These are phyloP conservation scores for Protomyces inouyei DNA, from an alignment of 1,139 yeast species.

Conservation along the genomic window DNA sequence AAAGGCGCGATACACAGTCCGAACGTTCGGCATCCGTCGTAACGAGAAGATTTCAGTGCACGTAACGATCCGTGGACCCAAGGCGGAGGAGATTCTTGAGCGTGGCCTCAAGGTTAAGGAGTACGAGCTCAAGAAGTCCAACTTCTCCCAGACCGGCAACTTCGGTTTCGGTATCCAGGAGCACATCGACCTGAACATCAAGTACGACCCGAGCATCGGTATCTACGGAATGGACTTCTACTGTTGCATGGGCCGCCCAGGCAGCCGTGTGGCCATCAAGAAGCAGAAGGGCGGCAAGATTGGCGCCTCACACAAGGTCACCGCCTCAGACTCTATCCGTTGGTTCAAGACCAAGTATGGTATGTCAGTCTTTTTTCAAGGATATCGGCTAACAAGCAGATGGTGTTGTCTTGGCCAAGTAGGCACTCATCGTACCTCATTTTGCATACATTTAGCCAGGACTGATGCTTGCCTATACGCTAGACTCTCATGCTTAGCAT, in stretches of 20 bases:
- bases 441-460: not conserved
- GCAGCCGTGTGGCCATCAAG: constrained; percentile 98
- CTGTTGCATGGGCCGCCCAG: constrained; percentile 99
- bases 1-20: constrained; percentile 98
- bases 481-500: not conserved
- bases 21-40: constrained; percentile 99
- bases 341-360: constrained; percentile 99
- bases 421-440: not conserved
- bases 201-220: constrained; percentile 99
- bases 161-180: constrained; percentile 99
- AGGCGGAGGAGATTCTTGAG: constrained; percentile 99
- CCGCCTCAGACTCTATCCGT: constrained; percentile 88
- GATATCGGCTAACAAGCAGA: not conserved
- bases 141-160: constrained; percentile 99
- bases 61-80: constrained; percentile 99
- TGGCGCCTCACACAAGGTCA: constrained; percentile 90
- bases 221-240: constrained; percentile 99
- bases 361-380: constrained; percentile 31
- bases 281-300: constrained; percentile 87
- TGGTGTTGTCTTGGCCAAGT: not conserved
- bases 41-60: constrained; percentile 99
- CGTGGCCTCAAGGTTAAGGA: constrained; percentile 99
- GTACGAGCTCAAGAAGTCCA: constrained; percentile 88
- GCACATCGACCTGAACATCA: constrained; percentile 99
- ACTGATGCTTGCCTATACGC: not conserved